phyloP scores from a whole-genome alignment of 208 protist genomes.

The Leishmania major region DNA sequence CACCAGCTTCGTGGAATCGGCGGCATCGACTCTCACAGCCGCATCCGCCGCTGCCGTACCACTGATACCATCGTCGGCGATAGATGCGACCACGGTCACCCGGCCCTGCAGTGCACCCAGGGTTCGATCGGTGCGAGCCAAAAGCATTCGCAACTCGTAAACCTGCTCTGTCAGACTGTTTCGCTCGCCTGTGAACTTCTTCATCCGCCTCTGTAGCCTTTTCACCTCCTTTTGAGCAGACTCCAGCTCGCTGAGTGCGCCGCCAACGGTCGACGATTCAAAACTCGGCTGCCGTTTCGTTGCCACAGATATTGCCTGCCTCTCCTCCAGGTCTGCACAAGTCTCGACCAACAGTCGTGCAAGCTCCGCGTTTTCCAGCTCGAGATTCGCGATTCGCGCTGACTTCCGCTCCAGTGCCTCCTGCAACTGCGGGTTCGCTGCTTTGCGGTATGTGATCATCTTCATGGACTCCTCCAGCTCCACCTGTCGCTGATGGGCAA shows the following conservation, averaged over 20 bases:
- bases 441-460: slow-evolving; percentile 18
- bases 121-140: slow-evolving; percentile 38
- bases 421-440: slow-evolving; percentile 21
- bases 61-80: slow-evolving; percentile 12
- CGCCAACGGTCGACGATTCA: not conserved
- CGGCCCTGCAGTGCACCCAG: slow-evolving; percentile 44
- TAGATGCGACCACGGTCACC: slow-evolving; percentile 34
- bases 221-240: slow-evolving; percentile 33
- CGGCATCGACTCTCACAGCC: slow-evolving; percentile 17
- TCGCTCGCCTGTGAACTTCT: slow-evolving; percentile 35
- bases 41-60: slow-evolving; percentile 1
- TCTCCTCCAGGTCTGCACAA: slow-evolving; percentile 30
- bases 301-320: not conserved
- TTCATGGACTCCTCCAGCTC: slow-evolving; percentile 14
- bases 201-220: slow-evolving; percentile 46
- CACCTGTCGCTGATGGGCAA: slow-evolving; percentile 10
- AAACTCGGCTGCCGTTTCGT: not conserved
- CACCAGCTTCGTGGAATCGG: slow-evolving; percentile 38
- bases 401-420: slow-evolving; percentile 29
- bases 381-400: slow-evolving; percentile 27
- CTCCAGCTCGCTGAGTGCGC: not conserved
- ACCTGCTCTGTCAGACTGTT: slow-evolving; percentile 34
- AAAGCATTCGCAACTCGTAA: slow-evolving; percentile 36
- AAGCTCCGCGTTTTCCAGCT: slow-evolving; percentile 51
- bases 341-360: slow-evolving; percentile 45